A percentile compares a stretch with the other conserved stretches of the same genome.
Conservation (phyloP, 495 filamentous ascomycete genomes). For the Penicillium nucicola region DNA sequence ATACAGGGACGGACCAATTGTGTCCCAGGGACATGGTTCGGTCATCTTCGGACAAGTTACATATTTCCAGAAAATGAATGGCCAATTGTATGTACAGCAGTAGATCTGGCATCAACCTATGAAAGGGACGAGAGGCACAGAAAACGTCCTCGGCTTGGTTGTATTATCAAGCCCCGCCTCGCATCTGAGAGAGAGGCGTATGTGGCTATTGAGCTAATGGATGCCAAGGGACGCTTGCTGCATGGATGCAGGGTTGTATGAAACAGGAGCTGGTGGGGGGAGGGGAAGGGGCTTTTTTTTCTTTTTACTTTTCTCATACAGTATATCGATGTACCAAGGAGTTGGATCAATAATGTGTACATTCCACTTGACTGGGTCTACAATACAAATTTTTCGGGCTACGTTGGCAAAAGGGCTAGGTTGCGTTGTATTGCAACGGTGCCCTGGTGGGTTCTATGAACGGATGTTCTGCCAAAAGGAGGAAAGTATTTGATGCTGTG, state of each 20-base stretch:
- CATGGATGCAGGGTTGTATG: constrained; percentile 4
- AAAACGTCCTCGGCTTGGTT: constrained; percentile 11
- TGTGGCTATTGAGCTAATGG: constrained; percentile 5
- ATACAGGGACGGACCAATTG: constrained; percentile 8
- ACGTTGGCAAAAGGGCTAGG: not conserved
- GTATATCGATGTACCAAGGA: too few relatives aligned
- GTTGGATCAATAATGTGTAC: too few relatives aligned
- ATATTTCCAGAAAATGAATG: constrained; percentile 10
- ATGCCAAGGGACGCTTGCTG: not conserved
- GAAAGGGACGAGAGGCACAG: constrained; percentile 8
- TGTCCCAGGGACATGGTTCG: constrained; percentile 7
- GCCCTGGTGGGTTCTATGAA: constrained; percentile 6
- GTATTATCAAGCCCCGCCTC: not conserved
- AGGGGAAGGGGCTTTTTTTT: not conserved
- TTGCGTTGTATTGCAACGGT: constrained; percentile 9
- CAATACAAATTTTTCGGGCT: not conserved
- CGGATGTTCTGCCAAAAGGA: not conserved
- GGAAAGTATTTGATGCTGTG: not conserved
- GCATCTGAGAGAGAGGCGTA: not conserved
- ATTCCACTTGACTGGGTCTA: not conserved
- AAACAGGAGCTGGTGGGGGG: constrained; percentile 8
- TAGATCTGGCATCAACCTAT: constrained; percentile 14
- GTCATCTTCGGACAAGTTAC: constrained; percentile 14
- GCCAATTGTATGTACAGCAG: constrained; percentile 10
- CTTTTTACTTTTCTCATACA: too few relatives aligned